Conservation (phyloP, 208 protist species). For the Trichomonas gallinae region DNA sequence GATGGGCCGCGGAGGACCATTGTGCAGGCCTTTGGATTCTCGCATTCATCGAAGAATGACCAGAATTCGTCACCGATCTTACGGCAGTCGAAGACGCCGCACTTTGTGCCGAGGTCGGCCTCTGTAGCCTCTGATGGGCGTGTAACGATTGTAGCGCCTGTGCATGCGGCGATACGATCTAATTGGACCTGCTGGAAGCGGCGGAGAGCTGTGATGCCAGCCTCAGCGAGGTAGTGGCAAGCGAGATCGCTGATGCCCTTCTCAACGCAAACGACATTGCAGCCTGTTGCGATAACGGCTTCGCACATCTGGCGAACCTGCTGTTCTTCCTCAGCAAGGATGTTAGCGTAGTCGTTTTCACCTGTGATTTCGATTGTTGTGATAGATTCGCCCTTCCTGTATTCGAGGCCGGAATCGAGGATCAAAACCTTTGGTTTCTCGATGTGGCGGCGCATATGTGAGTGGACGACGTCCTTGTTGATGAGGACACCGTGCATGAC, state of each 20-base stretch:
- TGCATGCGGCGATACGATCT: constrained; percentile 82
- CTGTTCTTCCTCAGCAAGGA: constrained; percentile 95
- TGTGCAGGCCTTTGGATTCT: constrained; percentile 89
- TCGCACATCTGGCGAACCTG: constrained; percentile 86
- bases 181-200: constrained; percentile 97
- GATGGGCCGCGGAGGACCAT: constrained; percentile 93
- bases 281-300: constrained; percentile 90
- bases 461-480: constrained; percentile 98
- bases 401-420: constrained; percentile 95
- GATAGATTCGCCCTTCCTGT: constrained; percentile 96
- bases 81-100: constrained; percentile 88
- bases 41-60: constrained; percentile 94
- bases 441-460: constrained; percentile 85
- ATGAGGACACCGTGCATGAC: constrained; percentile 96
- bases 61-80: constrained; percentile 70
- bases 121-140: constrained; percentile 87
- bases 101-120: constrained; percentile 77
- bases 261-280: constrained; percentile 97
- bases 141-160: constrained; percentile 87
- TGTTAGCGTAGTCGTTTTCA: constrained; percentile 81
- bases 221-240: constrained; percentile 81
- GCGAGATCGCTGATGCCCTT: constrained; percentile 97
- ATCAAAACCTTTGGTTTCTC: constrained; percentile 93
- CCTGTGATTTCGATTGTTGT: constrained; percentile 90
- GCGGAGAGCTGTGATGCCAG: constrained; percentile 86